Conservation (phyloP, 768 basidiomycete species). For the Lentinula aciculospora region DNA sequence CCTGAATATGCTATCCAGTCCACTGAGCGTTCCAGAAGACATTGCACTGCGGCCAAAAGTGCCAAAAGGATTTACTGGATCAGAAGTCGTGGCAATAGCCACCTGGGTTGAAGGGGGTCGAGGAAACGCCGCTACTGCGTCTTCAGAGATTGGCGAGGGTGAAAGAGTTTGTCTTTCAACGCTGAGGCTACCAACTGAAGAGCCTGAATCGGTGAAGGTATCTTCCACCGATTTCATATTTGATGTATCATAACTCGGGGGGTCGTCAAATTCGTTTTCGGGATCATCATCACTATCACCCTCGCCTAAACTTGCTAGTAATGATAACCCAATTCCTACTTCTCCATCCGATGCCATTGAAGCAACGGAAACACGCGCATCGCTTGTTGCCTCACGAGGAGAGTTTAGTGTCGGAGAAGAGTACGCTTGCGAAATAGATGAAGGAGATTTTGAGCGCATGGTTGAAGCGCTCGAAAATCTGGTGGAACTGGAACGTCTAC, state of each 20-base stretch:
- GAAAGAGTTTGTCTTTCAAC: neutral
- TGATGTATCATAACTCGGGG: neutral
- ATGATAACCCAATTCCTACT: constrained; percentile 62
- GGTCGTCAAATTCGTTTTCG: neutral
- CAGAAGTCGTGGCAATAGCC: neutral
- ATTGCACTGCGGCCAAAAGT: neutral
- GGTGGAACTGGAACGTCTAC: neutral
- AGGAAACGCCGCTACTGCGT: constrained; percentile 1
- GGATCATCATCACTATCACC: constrained; percentile 12
- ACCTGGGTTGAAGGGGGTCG: neutral
- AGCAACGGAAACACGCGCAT: constrained; percentile 18
- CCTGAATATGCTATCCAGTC: neutral
- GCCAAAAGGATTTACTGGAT: constrained; percentile 3
- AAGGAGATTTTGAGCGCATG: neutral
- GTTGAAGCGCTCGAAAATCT: neutral
- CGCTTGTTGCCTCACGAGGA: neutral
- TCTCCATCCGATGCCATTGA: constrained; percentile 49
- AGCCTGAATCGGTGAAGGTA: neutral
- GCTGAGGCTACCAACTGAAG: neutral
- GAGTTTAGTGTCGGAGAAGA: neutral
- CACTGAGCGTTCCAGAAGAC: neutral
- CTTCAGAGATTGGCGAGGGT: neutral
- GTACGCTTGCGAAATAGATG: neutral
- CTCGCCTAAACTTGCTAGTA: constrained; percentile 29
- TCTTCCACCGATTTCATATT: neutral